Evolutionary conservation across 192 early-diverging fungal species (phyloP).

Genomic region (Podila horticola): DNA sequence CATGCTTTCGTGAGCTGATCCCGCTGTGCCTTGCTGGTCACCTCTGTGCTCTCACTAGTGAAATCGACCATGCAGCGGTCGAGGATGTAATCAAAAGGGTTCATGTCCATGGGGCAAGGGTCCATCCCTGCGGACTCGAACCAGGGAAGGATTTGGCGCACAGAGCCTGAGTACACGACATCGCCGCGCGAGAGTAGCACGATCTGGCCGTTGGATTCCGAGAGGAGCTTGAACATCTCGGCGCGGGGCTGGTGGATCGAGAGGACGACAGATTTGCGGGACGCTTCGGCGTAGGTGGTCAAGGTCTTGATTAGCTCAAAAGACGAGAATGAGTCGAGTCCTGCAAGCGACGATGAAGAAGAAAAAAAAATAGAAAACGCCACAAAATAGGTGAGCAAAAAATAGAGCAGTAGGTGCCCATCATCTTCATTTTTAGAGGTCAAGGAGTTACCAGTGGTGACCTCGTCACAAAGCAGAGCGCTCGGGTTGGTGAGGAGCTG

Average conservation of each 20-base stretch:
- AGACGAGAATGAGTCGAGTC: slow-evolving; percentile 15
- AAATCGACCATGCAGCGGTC: slow-evolving; percentile 4
- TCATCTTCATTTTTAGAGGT: too few species aligned
- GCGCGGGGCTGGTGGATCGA: slow-evolving; percentile 29
- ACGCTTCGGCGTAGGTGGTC: neutral
- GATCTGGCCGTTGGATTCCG: neutral
- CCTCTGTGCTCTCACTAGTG: neutral
- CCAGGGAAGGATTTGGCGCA: neutral
- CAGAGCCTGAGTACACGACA: slow-evolving; percentile 8
- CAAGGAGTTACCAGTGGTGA: slow-evolving; percentile 75
- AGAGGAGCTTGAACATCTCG: slow-evolving; percentile 20
- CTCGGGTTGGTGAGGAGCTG: slow-evolving; percentile 72
- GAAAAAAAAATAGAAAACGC: neutral
- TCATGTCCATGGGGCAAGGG: slow-evolving; percentile 9
- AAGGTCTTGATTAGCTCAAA: slow-evolving; percentile 19
- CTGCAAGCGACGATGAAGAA: neutral
- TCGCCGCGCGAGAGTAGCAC: slow-evolving; percentile 1
- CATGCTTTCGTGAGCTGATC: neutral
- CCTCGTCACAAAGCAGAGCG: slow-evolving; percentile 73
- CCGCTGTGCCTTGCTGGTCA: neutral
- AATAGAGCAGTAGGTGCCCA: too few species aligned
- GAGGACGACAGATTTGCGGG: slow-evolving; percentile 14
- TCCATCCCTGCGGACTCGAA: slow-evolving; percentile 9
- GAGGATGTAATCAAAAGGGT: slow-evolving; percentile 17
- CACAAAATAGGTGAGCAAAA: neutral